Conservation (phyloP, 2,329 filamentous ascomycete species). For the Botryotinia narcissicola region DNA sequence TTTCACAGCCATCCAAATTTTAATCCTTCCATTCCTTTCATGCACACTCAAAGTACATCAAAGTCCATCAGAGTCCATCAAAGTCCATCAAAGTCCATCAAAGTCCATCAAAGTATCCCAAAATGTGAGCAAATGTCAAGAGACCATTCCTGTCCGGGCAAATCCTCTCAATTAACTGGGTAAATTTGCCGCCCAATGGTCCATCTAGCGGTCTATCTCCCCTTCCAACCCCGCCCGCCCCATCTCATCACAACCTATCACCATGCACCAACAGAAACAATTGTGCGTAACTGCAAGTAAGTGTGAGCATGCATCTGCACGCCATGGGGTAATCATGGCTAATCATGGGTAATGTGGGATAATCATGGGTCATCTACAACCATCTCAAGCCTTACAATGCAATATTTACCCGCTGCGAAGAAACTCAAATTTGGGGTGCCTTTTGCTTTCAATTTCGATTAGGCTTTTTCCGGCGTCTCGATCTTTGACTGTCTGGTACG, state of each 20-base stretch:
- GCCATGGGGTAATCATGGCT: background rate
- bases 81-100: background rate
- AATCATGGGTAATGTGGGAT: conserved; percentile 1
- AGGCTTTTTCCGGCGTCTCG: conserved; percentile 17
- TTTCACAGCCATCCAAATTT: background rate
- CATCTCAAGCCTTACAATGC: conserved; percentile 12
- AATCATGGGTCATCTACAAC: conserved; percentile 11
- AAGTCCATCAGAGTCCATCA: no score
- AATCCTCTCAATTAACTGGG: conserved; percentile 3
- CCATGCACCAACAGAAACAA: background rate
- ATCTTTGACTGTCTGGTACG: conserved; percentile 7
- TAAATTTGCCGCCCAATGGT: conserved; percentile 19
- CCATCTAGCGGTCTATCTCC: conserved; percentile 8
- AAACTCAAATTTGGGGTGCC: background rate
- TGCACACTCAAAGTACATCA: background rate
- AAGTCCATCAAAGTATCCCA: background rate
- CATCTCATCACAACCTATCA: conserved; percentile 22
- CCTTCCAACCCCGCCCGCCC: background rate
- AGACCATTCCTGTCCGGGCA: conserved; percentile 4
- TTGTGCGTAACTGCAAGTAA: background rate
- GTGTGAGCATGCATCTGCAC: conserved; percentile 3
- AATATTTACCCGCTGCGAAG: conserved; percentile 20
- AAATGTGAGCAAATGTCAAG: background rate
- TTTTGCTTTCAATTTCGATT: conserved; percentile 4
- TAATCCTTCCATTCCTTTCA: conserved; percentile 11